Percentiles rank a stretch among this genome's conserved stretches.
Conservation (phyloP, 345 rosid species). For the Leavenworthia alabamica region DNA sequence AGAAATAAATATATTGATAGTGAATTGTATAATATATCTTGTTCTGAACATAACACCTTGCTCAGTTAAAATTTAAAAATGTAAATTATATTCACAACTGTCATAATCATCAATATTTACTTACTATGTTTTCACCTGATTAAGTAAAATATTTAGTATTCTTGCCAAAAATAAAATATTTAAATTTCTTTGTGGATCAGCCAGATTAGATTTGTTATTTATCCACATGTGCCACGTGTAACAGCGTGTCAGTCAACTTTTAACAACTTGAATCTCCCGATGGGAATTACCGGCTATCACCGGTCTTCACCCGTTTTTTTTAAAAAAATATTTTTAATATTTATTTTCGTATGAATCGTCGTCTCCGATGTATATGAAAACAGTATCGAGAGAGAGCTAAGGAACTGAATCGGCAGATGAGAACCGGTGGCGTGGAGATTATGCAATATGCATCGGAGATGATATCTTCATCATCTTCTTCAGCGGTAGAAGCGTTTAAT, state of each 20-base stretch:
- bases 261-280: neutral
- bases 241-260: conserved; percentile 31
- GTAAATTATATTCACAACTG: neutral
- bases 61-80: neutral
- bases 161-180: neutral
- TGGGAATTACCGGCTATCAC: conserved; percentile 16
- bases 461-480: conserved; percentile 10
- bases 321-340: neutral
- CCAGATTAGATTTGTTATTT: conserved; percentile 26
- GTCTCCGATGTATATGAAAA: neutral
- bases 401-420: conserved; percentile 27
- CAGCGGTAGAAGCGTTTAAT: conserved; percentile 32
- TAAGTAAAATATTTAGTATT: neutral
- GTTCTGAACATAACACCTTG: neutral
- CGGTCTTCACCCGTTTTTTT: neutral
- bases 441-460: conserved; percentile 28
- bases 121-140: neutral
- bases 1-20: no score
- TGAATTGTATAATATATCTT: no score
- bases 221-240: conserved; percentile 36
- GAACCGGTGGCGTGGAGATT: conserved; percentile 18
- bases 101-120: neutral
- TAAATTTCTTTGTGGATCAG: neutral
- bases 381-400: neutral
- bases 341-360: neutral